These are phyloP conservation scores for Paramarasmius palmivorus DNA, from an alignment of 1,284 basidiomycete genomes.

Conservation along the genomic window DNA sequence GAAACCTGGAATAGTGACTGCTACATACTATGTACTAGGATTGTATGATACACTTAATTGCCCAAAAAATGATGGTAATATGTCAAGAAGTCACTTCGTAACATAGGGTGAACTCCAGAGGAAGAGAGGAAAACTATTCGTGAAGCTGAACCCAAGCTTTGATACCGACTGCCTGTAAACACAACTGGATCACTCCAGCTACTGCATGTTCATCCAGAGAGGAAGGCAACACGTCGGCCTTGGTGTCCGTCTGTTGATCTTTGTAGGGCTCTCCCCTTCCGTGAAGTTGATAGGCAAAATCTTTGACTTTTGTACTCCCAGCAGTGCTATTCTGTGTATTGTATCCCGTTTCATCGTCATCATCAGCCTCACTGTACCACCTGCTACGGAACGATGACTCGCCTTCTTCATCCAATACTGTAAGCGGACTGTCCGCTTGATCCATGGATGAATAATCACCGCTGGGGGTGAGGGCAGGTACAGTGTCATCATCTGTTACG, in stretches of 20 bases:
- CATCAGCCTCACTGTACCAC: conserved; percentile 1
- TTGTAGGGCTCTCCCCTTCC: too few species aligned
- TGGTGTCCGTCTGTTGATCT: too few species aligned
- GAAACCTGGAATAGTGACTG: too few species aligned
- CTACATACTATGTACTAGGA: too few species aligned
- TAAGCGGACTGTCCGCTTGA: not conserved
- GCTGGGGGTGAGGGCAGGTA: not conserved
- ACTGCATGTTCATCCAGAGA: not conserved
- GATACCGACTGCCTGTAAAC: not conserved
- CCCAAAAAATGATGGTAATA: too few species aligned
- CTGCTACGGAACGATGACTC: not conserved
- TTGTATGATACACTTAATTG: too few species aligned
- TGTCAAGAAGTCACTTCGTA: too few species aligned
- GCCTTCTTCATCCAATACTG: conserved; percentile 1
- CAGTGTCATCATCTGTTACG: too few species aligned
- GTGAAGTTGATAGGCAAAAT: too few species aligned
- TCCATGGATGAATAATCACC: not conserved
- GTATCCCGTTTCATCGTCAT: not conserved
- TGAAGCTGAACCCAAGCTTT: not conserved
- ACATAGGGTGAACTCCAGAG: too few species aligned
- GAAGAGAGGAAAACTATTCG: too few species aligned
- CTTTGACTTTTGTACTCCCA: too few species aligned
- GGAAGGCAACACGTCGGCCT: not conserved
- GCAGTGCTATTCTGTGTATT: not conserved
- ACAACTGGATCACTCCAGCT: not conserved